phyloP scores from a whole-genome alignment of 371 early-diverging fungal species.

The Circinella minor region DNA sequence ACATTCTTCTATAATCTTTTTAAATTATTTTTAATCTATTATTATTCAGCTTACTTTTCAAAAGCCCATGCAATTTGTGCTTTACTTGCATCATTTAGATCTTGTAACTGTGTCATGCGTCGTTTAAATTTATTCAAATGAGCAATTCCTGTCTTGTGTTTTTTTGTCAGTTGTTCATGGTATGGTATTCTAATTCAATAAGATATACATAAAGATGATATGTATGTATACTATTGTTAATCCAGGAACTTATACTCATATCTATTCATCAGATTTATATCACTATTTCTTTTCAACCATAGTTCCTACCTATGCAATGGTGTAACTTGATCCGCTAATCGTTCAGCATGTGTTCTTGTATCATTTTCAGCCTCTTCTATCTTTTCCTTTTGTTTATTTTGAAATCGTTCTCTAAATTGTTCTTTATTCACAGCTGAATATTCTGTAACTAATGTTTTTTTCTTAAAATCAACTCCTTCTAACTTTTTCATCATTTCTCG shows the following conservation, averaged over 20 bases:
- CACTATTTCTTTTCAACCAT: too few species aligned
- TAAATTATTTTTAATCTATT: neutral
- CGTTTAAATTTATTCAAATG: conserved; percentile 33
- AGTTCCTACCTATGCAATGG: conserved; percentile 61
- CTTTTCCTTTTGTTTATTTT: conserved; percentile 19
- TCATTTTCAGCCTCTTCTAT: conserved; percentile 33
- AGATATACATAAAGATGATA: too few species aligned
- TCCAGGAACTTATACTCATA: too few species aligned
- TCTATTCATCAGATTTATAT: too few species aligned
- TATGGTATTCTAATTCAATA: conserved; percentile 32
- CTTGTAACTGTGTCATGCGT: conserved; percentile 27
- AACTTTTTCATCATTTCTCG: conserved; percentile 39
- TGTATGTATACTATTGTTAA: too few species aligned
- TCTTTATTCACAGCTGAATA: conserved; percentile 26
- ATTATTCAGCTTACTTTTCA: neutral
- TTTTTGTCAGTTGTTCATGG: conserved; percentile 45
- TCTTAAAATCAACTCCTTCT: conserved; percentile 40
- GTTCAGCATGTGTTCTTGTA: conserved; percentile 60
- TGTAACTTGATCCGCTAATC: conserved; percentile 76
- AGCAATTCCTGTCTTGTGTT: conserved; percentile 32
- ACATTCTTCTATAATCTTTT: too few species aligned
- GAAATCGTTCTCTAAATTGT: conserved; percentile 34
- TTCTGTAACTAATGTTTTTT: conserved; percentile 37
- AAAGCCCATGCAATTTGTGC: conserved; percentile 41
- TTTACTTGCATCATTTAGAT: conserved; percentile 26